Evolutionary conservation across 306 rosid species (phyloP).

Genomic region (Cucurbita ficifolia): DNA sequence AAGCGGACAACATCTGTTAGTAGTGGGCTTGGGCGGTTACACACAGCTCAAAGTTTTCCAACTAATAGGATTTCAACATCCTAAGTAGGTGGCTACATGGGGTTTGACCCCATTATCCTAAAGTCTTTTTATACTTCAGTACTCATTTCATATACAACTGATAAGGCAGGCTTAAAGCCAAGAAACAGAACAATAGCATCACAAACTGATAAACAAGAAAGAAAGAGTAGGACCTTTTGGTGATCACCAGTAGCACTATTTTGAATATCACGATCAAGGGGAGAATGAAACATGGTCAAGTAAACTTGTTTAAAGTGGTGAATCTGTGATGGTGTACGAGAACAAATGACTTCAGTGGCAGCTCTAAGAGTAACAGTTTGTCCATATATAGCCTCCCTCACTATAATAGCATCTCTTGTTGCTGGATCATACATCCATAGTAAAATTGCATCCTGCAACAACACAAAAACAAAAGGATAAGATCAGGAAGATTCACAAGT

Average conservation of each 20-base stretch:
- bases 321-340: slow-evolving; percentile 57
- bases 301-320: slow-evolving; percentile 56
- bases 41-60: no score
- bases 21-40: no score
- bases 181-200: neutral
- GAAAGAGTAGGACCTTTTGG: slow-evolving; percentile 31
- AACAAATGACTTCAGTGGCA: slow-evolving; percentile 71
- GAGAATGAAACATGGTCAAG: slow-evolving; percentile 27
- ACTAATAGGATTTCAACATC: neutral
- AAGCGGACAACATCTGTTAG: no score
- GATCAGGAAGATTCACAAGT: neutral
- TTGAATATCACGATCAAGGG: slow-evolving; percentile 48
- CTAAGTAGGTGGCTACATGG: neutral
- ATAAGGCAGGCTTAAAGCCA: neutral
- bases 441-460: slow-evolving; percentile 39
- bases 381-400: slow-evolving; percentile 26
- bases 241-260: slow-evolving; percentile 41
- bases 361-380: slow-evolving; percentile 24
- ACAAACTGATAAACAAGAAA: neutral
- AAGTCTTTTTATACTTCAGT: neutral
- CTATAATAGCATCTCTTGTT: slow-evolving; percentile 44
- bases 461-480: neutral
- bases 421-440: slow-evolving; percentile 81
- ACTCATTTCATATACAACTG: neutral
- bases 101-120: neutral